phyloP scores from a whole-genome alignment of 1,284 basidiomycete genomes.

The Chondrostereum purpureum region DNA sequence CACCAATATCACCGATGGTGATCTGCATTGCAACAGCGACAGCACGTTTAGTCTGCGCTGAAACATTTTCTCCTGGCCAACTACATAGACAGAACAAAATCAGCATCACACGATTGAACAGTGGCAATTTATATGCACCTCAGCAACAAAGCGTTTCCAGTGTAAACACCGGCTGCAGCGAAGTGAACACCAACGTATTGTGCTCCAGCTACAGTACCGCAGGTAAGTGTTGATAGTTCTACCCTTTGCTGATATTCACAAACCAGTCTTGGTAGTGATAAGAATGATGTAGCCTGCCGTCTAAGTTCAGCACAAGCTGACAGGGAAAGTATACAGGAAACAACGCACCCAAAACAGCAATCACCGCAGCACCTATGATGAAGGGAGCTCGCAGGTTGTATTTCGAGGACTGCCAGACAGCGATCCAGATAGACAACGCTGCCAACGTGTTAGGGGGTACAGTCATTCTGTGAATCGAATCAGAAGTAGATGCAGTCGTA shows the following conservation, averaged over 20 bases:
- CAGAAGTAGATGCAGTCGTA: neutral
- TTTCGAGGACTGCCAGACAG: conserved; percentile 44
- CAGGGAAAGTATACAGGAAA: neutral
- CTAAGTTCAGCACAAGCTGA: neutral
- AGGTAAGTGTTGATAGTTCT: conserved; percentile 8
- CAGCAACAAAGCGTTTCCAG: conserved; percentile 50
- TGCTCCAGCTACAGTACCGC: conserved; percentile 33
- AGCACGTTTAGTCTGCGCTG: conserved; percentile 64
- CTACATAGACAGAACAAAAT: conserved; percentile 21
- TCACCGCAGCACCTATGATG: conserved; percentile 45
- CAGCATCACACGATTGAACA: too few relatives aligned
- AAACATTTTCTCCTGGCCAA: conserved; percentile 70
- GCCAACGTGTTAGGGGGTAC: conserved; percentile 54
- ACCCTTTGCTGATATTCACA: conserved; percentile 15
- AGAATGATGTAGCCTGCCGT: conserved; percentile 63
- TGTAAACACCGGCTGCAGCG: conserved; percentile 54
- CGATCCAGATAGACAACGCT: conserved; percentile 38
- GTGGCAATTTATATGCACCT: conserved; percentile 29
- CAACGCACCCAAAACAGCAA: conserved; percentile 49
- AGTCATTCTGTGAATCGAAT: conserved; percentile 35
- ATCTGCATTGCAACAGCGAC: conserved; percentile 64
- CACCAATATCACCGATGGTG: conserved; percentile 58
- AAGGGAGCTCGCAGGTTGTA: conserved; percentile 46
- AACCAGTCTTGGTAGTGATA: conserved; percentile 43
- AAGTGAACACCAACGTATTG: conserved; percentile 62